Conservation (phyloP, 169 alveolate species). For the Besnoitia besnoiti region DNA sequence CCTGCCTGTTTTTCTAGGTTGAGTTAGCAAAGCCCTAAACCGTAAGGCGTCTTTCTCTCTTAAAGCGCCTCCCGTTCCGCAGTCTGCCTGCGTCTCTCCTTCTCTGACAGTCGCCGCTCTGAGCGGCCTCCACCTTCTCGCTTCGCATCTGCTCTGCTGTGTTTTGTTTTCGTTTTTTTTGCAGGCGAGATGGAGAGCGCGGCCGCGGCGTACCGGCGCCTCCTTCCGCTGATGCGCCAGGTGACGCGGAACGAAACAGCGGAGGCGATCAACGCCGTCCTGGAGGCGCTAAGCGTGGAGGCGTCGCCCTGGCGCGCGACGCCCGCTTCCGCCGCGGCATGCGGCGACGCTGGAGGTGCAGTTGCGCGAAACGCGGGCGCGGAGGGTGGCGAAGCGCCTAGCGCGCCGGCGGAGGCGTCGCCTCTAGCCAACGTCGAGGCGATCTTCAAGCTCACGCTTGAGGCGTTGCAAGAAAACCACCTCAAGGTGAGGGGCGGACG, state of each 20-base stretch:
- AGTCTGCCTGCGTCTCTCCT: not conserved
- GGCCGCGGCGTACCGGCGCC: not conserved
- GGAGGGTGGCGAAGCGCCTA: not conserved
- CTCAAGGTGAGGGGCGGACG: not conserved
- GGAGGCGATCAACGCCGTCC: not conserved
- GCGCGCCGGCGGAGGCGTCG: not conserved
- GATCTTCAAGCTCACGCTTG: not conserved
- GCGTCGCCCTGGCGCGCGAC: not conserved
- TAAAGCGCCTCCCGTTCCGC: too few relatives aligned
- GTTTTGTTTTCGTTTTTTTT: not conserved
- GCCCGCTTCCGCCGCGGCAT: not conserved
- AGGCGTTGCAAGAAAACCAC: not conserved
- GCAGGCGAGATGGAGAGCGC: conserved; percentile 13
- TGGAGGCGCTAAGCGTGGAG: not conserved
- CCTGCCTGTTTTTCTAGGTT: too few relatives aligned
- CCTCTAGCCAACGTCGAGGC: not conserved
- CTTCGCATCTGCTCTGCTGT: not conserved
- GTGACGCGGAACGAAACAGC: conserved; percentile 11
- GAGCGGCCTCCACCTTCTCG: too few relatives aligned
- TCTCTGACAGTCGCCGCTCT: too few relatives aligned
- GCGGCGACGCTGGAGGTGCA: not conserved
- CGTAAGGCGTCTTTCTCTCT: too few relatives aligned
- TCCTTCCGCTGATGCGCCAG: not conserved
- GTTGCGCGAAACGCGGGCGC: not conserved
- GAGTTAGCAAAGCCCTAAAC: too few relatives aligned